Evolutionary conservation across 345 rosid species (phyloP).

Genomic region (Salix exigua): DNA sequence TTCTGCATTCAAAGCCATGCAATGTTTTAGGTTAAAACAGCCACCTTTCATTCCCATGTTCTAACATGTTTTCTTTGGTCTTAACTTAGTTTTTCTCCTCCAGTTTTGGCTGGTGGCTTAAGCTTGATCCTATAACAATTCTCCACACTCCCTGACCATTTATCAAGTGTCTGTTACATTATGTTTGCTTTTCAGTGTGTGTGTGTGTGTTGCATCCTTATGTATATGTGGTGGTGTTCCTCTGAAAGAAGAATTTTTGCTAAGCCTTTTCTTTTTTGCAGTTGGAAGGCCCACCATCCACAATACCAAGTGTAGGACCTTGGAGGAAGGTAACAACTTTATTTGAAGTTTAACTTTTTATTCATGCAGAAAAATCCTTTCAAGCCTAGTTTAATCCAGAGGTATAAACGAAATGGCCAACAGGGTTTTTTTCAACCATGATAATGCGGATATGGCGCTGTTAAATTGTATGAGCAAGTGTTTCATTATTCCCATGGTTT

Average conservation of each 20-base stretch:
- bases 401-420: neutral
- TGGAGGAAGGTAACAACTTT: conserved; percentile 79
- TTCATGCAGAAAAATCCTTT: neutral
- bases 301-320: conserved; percentile 79
- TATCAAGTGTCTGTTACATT: neutral
- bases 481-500: neutral
- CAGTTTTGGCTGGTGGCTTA: neutral
- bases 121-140: neutral
- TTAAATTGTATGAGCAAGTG: neutral
- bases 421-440: neutral
- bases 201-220: neutral
- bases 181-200: neutral
- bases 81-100: neutral
- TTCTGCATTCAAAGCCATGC: neutral
- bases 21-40: neutral
- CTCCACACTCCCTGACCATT: neutral
- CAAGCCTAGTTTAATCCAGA: neutral
- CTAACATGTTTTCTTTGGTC: neutral
- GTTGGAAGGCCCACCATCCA: conserved; percentile 58
- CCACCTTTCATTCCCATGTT: neutral
- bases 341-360: neutral
- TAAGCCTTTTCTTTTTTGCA: conserved; percentile 25
- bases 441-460: neutral
- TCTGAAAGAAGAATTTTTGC: neutral
- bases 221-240: neutral